Evolutionary conservation across 2,329 filamentous ascomycete species (phyloP), one percentile per base, ranked within the genome.

Genomic region (Trichoderma asperellum): DNA sequence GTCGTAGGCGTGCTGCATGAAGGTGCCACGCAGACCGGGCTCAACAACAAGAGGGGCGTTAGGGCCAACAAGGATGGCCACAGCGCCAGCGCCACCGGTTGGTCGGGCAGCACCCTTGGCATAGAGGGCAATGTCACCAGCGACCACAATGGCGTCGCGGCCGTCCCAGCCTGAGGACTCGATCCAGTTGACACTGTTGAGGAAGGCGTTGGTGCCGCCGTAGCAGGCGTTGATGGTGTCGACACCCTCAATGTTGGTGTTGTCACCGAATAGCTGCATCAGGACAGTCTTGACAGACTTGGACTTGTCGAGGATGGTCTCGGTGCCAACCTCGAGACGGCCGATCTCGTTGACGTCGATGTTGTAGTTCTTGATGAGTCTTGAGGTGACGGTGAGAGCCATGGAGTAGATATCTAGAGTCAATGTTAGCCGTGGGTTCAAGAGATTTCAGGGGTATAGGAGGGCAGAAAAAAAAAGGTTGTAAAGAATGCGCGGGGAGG

Each of bases 151-250:
- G 75, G 89, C 92, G 78, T 95, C 89, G 71, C 92, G 88, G 76
- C 92, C 92, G 78, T 96, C 92, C 92, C 92, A 96, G 73, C 87
- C 91, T 52, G 92, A 95, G 57, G 92, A 94, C 83, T 96, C 92
- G 72, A 96, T 79, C 92, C 92, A 95, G 87, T 94, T 93, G 77
- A 95, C 80, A 71, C 88, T 85, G 87, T 95, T 95, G 86, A 95
- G 92, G 73, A 94, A 82, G 73, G 92, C 92, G 76, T 93, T 94
- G 81, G 92, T 95, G 73, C 92, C 92, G 76, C 92, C 92, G 81
- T 95, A 95, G 87, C 92, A 95, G 73, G 92, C 92, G 79, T 95
- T 95, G 80, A 94, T 82, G 68, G 90, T 93, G 82, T 95, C 92
- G 63, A 94, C 87, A 80, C 92, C 92, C 84, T 95, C 92, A 71